Evolutionary conservation across 371 early-diverging fungal species (phyloP), one percentile per base, ranked within the genome.

Genomic region (Lichtheimia ramosa): DNA sequence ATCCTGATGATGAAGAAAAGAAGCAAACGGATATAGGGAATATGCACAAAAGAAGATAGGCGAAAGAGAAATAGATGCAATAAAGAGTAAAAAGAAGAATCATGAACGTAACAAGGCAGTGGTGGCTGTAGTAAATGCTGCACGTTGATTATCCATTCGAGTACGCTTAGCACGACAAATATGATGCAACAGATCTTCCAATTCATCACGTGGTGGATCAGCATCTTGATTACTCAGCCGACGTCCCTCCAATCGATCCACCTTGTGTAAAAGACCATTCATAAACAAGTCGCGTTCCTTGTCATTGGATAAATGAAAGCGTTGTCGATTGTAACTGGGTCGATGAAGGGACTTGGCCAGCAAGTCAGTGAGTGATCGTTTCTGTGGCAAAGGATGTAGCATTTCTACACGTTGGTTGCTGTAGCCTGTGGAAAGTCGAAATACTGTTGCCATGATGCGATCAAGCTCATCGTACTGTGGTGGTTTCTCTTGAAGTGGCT

Each of bases 261-360:
- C 64, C 40, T 64, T 71, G 24, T 63, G 49, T 21, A 69, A 70
- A 14, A 71, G 48, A 42, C 64, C 51, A 54, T 57, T 66, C 50
- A 66, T 61, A 48, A 70, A 70, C n/a, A 70, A 24, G 43, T 63
- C 64, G 5, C 64, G 63, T 48, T 70, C 71, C 46, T 66, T 66
- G 14, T 48, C 41, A 3, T 56, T 51, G 5, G 70, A 57, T 8
- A 65, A 54, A n/a, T 56, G 50, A 28, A 57, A 70, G 3, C 70
- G 70, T 54, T 70, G 70, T 41, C 62, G 49, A 46, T 46, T 61
- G 57, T 63, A 58, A 3, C 57, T 39, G 15, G 74, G 77, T 13
- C 75, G 70, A 50, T 74, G 13, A 8, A 72, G 43, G 2, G 75
- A 74, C 64, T 82, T 79, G 71, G 70, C 76, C 61, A 84, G 70